phyloP scores from a whole-genome alignment of 1,139 yeast species.

The Maudiozyma humilis region DNA sequence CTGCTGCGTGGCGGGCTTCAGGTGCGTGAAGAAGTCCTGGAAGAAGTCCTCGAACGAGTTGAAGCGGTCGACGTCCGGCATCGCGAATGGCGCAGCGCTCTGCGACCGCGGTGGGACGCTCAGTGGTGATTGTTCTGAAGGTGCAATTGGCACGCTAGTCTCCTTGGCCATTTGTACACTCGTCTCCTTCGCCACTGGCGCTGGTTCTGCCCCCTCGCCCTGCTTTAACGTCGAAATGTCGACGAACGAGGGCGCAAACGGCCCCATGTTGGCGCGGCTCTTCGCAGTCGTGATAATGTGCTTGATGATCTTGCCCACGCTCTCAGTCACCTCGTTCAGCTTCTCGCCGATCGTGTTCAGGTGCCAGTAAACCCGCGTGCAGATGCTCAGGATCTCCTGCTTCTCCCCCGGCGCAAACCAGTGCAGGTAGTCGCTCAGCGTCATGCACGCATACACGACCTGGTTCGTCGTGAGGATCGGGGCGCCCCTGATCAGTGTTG shows the following conservation, averaged over 20 bases:
- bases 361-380: conserved; percentile 48
- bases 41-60: conserved; percentile 44
- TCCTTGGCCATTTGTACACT: no score
- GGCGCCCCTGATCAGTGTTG: conserved; percentile 41
- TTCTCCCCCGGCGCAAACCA: conserved; percentile 33
- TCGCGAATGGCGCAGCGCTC: conserved; percentile 10
- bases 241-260: conserved; percentile 6
- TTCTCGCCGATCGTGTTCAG: conserved; percentile 46
- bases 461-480: conserved; percentile 44
- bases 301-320: conserved; percentile 45
- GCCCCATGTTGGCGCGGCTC: conserved; percentile 14
- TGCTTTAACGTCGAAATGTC: conserved; percentile 1
- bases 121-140: no score
- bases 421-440: conserved; percentile 40
- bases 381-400: conserved; percentile 36
- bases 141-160: no score
- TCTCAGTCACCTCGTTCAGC: conserved; percentile 47
- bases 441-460: conserved; percentile 44
- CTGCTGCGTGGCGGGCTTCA: conserved; percentile 29
- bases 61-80: conserved; percentile 40
- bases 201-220: not conserved
- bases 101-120: conserved; percentile 6
- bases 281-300: conserved; percentile 39
- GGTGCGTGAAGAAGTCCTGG: conserved; percentile 35
- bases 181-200: no score